Base-by-base conservation (phyloP, 305 asterid species). In the Petunia hybrid region DNA sequence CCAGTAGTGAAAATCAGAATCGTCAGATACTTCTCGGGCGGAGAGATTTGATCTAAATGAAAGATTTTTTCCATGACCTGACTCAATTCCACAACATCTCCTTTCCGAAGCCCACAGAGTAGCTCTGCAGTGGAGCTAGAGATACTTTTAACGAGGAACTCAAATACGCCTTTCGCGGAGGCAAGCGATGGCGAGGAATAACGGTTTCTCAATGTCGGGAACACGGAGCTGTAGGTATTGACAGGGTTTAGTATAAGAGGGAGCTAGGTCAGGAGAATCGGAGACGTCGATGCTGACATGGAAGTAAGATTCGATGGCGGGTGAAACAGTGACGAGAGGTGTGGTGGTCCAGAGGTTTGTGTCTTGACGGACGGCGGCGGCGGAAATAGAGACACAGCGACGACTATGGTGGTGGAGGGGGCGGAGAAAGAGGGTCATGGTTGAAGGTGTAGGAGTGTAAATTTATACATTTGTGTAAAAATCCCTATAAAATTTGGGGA, bases 1-100 rank as follows among this genome's bases (percentile, higher is more conserved):
- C 98, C 97, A 36, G 99, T 93, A 63, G 98, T 97, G 82, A 93
- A 95, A 84, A 95, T 88, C 78, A 95, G 91, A 73, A 95, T 90
- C 35, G 95, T 89, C 79, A 85, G 90, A 81, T 82, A 90, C 60
- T 79, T 80, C 55, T 94, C 89, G 60, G 93, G 91, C 76, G 95
- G 97, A 13, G 92, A 90, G 31, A 95, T 87, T 80, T 63, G 90
- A 84, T 88, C 93, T 55, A 89, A 76, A 39, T 86, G 91, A 65
- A 91, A 93, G 9, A 98, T 97, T n/a, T 84, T 88, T 14, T 98
- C 97, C 89, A 93, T 88, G 5, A 86, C 92, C 83, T 84, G 83
- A 85, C 91, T 92, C 84, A 95, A 78, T 79, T 94, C 99, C 75
- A 93, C 97, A 40, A 87, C 87, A 83, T 93, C 98, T 3, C 97